phyloP scores from a whole-genome alignment of 1,139 yeast genomes.

The Wickerhamomyces sp. region DNA sequence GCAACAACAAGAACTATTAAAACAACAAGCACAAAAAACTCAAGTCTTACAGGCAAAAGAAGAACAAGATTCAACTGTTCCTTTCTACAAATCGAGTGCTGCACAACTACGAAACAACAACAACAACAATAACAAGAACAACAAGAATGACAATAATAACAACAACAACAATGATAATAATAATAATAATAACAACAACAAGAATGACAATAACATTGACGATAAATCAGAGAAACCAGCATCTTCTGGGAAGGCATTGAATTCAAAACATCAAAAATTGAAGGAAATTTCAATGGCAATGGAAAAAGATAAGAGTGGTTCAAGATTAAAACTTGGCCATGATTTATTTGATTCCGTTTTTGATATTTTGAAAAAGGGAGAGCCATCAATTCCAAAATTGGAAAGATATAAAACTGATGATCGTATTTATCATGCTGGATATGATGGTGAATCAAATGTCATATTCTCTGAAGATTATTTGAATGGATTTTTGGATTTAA shows the following conservation, averaged over 20 bases:
- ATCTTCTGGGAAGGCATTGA: background rate
- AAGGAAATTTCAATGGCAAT: constrained; percentile 12
- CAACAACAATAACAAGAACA: too few species aligned
- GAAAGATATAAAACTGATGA: constrained; percentile 34
- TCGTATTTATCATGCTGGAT: constrained; percentile 46
- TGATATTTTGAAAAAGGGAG: constrained; percentile 33
- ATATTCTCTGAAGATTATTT: constrained; percentile 42
- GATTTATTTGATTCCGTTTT: constrained; percentile 28
- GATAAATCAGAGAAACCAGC: too few species aligned
- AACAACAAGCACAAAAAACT: background rate
- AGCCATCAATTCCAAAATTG: constrained; percentile 33
- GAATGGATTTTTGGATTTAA: constrained; percentile 48
- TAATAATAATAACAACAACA: background rate
- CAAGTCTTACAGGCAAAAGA: background rate
- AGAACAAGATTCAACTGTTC: constrained; percentile 17
- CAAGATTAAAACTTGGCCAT: constrained; percentile 17
- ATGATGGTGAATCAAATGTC: constrained; percentile 33
- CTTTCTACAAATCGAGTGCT: constrained; percentile 20
- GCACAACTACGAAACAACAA: constrained; percentile 3
- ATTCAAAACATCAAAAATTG: constrained; percentile 8
- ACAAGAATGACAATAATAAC: too few species aligned
- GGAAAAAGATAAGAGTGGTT: constrained; percentile 19
- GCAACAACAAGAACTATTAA: background rate
- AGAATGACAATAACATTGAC: background rate
- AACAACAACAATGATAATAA: too few species aligned